Evolutionary conservation across 768 basidiomycete species (phyloP).

Genomic region (Xerocomellus intermedius): DNA sequence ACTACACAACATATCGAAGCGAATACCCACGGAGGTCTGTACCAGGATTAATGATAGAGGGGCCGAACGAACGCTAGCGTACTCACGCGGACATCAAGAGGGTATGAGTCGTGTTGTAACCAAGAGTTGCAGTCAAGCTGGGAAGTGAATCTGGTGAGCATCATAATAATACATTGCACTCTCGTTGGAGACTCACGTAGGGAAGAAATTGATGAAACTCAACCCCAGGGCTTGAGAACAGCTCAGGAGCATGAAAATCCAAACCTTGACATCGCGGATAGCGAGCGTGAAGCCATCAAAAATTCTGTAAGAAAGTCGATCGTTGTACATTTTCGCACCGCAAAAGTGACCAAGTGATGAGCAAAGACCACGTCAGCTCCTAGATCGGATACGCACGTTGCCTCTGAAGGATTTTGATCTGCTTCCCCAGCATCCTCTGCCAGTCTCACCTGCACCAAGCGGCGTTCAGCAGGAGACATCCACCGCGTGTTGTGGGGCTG

Average conservation of each 20-base stretch:
- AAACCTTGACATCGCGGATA: conserved; percentile 52
- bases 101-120: conserved; percentile 56
- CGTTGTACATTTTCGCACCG: neutral
- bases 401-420: conserved; percentile 43
- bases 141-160: neutral
- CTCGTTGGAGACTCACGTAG: conserved; percentile 35
- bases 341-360: neutral
- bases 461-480: conserved; percentile 49
- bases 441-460: conserved; percentile 60
- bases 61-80: neutral
- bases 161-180: neutral
- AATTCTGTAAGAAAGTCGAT: conserved; percentile 34
- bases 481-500: conserved; percentile 64
- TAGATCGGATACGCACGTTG: conserved; percentile 11
- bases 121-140: conserved; percentile 58
- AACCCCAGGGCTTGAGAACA: conserved; percentile 52
- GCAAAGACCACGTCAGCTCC: neutral
- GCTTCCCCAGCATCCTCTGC: conserved; percentile 70
- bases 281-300: conserved; percentile 52
- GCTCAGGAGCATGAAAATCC: conserved; percentile 52
- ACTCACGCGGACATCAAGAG: conserved; percentile 61
- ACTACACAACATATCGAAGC: conserved; percentile 47
- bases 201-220: conserved; percentile 62
- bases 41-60: neutral
- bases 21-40: conserved; percentile 62